Conservation (phyloP, 2,329 filamentous ascomycete genomes). For the Botrytis deweyae region DNA sequence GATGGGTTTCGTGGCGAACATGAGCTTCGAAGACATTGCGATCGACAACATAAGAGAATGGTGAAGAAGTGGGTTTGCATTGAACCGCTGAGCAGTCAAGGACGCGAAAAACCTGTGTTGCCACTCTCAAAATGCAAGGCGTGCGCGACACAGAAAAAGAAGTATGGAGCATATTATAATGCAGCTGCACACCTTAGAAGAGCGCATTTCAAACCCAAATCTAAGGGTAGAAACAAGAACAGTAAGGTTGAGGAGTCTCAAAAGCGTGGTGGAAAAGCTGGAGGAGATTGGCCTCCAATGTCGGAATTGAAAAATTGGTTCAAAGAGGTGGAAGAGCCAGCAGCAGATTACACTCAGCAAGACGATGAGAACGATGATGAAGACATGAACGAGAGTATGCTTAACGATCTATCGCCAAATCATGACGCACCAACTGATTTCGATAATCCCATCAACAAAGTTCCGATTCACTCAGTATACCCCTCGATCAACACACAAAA, state of each 20-base stretch:
- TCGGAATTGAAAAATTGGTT: slow-evolving; percentile 60
- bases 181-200: slow-evolving; percentile 86
- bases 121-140: slow-evolving; percentile 67
- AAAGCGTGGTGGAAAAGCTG: slow-evolving; percentile 55
- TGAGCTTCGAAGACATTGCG: slow-evolving; percentile 70
- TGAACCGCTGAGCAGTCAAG: slow-evolving; percentile 52
- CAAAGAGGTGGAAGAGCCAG: slow-evolving; percentile 48
- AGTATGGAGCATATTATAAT: slow-evolving; percentile 91
- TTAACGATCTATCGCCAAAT: slow-evolving; percentile 28
- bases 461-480: slow-evolving; percentile 25
- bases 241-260: slow-evolving; percentile 42
- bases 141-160: slow-evolving; percentile 77
- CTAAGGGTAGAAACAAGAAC: slow-evolving; percentile 45
- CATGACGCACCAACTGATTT: slow-evolving; percentile 32
- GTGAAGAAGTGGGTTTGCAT: slow-evolving; percentile 60
- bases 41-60: slow-evolving; percentile 60
- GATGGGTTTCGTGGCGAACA: slow-evolving; percentile 90
- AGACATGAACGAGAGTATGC: slow-evolving; percentile 38
- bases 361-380: slow-evolving; percentile 43
- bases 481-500: slow-evolving; percentile 23
- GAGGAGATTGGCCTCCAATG: slow-evolving; percentile 57
- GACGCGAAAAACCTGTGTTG: slow-evolving; percentile 53
- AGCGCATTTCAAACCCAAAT: slow-evolving; percentile 76
- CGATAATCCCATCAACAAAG: slow-evolving; percentile 20
- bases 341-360: slow-evolving; percentile 36